Evolutionary conservation across 202 grass and related monocot species (phyloP).

Genomic region (Elaeis oleifera): DNA sequence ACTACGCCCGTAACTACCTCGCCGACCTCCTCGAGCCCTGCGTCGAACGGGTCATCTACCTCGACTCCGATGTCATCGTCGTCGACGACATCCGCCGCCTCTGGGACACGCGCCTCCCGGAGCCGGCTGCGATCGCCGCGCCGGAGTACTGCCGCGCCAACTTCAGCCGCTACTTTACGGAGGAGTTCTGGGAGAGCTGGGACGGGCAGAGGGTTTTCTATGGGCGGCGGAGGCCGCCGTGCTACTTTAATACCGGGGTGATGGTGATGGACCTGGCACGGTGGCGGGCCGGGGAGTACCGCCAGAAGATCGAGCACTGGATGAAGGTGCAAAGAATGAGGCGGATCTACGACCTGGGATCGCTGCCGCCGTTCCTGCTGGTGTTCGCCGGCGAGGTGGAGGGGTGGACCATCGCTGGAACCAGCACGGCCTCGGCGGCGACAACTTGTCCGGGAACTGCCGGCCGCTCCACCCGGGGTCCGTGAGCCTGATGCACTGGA

Average conservation of each 20-base stretch:
- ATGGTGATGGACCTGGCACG: constrained; percentile 81
- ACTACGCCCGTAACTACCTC: not conserved
- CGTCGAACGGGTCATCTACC: constrained; percentile 14
- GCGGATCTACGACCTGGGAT: constrained; percentile 75
- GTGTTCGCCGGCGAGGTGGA: constrained; percentile 76
- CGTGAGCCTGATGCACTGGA: constrained; percentile 92
- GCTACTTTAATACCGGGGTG: constrained; percentile 93
- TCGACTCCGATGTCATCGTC: constrained; percentile 15
- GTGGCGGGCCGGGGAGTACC: constrained; percentile 67
- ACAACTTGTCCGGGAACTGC: constrained; percentile 72
- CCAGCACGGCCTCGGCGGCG: constrained; percentile 76
- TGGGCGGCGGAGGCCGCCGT: constrained; percentile 42
- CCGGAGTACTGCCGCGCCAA: constrained; percentile 15
- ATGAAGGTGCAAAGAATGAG: constrained; percentile 69
- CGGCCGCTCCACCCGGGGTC: constrained; percentile 70
- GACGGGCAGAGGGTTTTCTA: constrained; percentile 27
- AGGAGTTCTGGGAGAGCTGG: constrained; percentile 1
- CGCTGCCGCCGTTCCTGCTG: constrained; percentile 71
- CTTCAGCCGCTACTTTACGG: constrained; percentile 12
- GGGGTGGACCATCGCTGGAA: constrained; percentile 76
- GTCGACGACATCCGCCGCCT: constrained; percentile 14
- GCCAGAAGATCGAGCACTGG: constrained; percentile 56
- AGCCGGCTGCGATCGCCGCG: not conserved
- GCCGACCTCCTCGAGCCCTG: not conserved
- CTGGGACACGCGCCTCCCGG: not conserved